Base-by-base conservation (phyloP, 305 asterid species). In the Galium porrigens region DNA sequence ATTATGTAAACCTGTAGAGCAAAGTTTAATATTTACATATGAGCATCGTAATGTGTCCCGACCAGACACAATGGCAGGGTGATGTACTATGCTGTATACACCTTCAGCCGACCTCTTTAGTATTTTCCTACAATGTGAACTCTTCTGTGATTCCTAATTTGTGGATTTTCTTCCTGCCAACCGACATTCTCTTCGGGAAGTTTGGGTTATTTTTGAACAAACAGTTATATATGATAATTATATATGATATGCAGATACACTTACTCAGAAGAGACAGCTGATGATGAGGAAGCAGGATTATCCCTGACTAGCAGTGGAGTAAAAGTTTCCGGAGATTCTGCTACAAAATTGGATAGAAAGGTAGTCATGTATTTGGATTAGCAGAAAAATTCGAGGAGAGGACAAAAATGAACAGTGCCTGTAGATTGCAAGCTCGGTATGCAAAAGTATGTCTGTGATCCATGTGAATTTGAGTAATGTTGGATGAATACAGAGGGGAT, bases 381-480 rank as follows among this genome's bases (percentile, higher is more conserved):
- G 85, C 70, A 18, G 95, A 84, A 72, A 95, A 80, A 74, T 81
- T 84, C n/a, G 94, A 86, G 78, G 96, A 22, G 95, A 88, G 79
- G 88, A 88, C 82, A 88, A 88, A 81, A 74, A 95, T 79, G 96
- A 86, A 56, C 86, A 81, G 82, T 63, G n/a, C 25, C 22, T 3
- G n/a, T 25, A 58, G 54, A 25, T 56, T n/a, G 25, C 37, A 59
- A 36, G 66, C 56, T 63, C 46, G 58, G 52, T 32, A 29, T 12
- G 8, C 59, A 14, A 52, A 34, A 65, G 30, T 18, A 6, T 60
- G 58, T 46, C 49, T 18, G 30, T 42, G 49, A 58, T 63, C 54
- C 61, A 32, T 17, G 48, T 32, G 61, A 33, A 3, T 25, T 63
- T 33, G 37, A 29, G 25, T 37, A 51, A 41, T 25, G 60, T 64